A percentile compares a stretch with the other conserved stretches of the same genome.
Conservation (phyloP, 768 basidiomycete genomes). For the Calocybe cyanea region DNA sequence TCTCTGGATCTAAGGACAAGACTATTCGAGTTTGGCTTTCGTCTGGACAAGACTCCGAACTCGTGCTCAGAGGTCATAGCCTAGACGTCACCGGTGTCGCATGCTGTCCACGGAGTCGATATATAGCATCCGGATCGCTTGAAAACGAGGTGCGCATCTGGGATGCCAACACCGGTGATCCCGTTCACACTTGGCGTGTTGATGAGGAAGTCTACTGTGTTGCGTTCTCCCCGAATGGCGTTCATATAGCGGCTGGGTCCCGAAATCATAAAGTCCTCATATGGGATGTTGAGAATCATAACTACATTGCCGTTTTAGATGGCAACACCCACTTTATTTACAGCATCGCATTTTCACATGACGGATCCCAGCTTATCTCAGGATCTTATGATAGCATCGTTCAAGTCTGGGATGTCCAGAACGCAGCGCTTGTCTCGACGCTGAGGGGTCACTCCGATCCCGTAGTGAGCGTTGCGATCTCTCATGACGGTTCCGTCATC, state of each 20-base stretch:
- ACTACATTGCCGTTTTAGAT: slow-evolving; percentile 3
- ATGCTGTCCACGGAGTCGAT: too few species aligned
- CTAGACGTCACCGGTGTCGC: too few species aligned
- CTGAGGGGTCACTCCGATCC: slow-evolving; percentile 4
- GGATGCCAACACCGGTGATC: too few species aligned
- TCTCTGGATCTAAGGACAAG: slow-evolving; percentile 7
- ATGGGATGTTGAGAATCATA: slow-evolving; percentile 6
- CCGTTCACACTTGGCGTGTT: too few species aligned
- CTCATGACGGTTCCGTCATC: slow-evolving; percentile 6
- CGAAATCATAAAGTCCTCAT: slow-evolving; percentile 6
- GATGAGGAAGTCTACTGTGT: too few species aligned
- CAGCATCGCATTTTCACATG: slow-evolving; percentile 3
- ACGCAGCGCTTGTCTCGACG: not conserved
- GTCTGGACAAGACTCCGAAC: not conserved
- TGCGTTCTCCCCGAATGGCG: slow-evolving; percentile 6
- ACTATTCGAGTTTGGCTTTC: slow-evolving; percentile 7
- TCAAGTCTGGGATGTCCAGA: slow-evolving; percentile 9
- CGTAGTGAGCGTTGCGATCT: slow-evolving; percentile 7
- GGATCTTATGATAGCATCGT: slow-evolving; percentile 9
- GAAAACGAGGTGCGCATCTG: too few species aligned
- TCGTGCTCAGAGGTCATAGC: slow-evolving; percentile 3
- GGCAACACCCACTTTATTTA: slow-evolving; percentile 10
- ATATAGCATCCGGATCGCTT: too few species aligned
- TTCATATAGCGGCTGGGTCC: slow-evolving; percentile 5
- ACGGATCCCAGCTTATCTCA: slow-evolving; percentile 5